Base-by-base conservation (phyloP, 305 asterid genomes). In the Rubia tinctorum region DNA sequence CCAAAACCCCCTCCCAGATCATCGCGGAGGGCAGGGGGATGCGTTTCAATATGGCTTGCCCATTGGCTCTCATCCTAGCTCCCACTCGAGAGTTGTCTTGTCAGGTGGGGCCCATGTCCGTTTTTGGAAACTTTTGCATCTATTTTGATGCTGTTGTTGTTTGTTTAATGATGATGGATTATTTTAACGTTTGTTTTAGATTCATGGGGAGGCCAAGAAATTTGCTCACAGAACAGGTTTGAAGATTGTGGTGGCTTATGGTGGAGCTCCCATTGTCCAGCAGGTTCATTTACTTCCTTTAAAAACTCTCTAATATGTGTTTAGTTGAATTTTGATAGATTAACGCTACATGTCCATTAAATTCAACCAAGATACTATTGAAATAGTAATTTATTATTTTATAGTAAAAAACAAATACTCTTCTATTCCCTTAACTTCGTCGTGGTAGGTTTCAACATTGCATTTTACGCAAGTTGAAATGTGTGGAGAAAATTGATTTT, bases 41-140 rank as follows among this genome's bases (percentile, higher is more conserved):
- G 55, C 53, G 40, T 47, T 70, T 63, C 45, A 56, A 58, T 17
- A n/a, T 68, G 45, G 96, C 86, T 71, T 78, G 44, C 49, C 97
- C 97, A 1, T n/a, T 77, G 23, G 96, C 96, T 64, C 93, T 92
- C 71, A 86, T 92, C 51, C 83, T 92, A 2, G 85, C 95, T 20
- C 97, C 97, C 2, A 92, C 97, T 20, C 73, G 97, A 60, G 97
- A 92, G 88, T 85, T 92, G 17, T 75, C 92, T 51, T 82, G 79
- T 68, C 97, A 92, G 95, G 96, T 91, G 67, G 39, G 67, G n/a
- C 64, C 3, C 12, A 0, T 22, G 17, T 14, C 7, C 42, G 40
- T 15, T 71, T 34, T 23, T 20, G 11, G 34, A 37, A 10, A 56
- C 22, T 10, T 18, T 42, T 5, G 30, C 30, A 1, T 58, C 34